Base-by-base conservation (phyloP, 202 grass and related monocot genomes). In the Setaria viridis region DNA sequence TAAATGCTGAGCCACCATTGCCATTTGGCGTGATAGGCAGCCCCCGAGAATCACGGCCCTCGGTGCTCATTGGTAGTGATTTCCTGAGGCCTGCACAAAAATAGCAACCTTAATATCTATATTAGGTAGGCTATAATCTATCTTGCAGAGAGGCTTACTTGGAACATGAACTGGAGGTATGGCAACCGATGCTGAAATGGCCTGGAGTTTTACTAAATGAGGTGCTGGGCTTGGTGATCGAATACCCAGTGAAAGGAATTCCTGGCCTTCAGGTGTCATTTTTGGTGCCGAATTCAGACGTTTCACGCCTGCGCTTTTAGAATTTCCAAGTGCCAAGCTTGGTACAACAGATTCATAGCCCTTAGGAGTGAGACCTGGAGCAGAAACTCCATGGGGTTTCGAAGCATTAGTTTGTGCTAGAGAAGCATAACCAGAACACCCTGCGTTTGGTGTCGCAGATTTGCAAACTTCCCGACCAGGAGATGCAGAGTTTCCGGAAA, bases 201-300 rank as follows among this genome's bases (percentile, higher is more conserved):
- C 62, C 60, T 63, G 81, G 55, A 3, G 19, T 74, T 90, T 80
- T 53, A 17, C 70, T 70, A 65, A 21, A 56, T 56, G 55, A 80
- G 62, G 29, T 80, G 29, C 62, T 62, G 76, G 53, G 79, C n/a
- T 60, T 21, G 29, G 80, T 84, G 85, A 60, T 2, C 63, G 76
- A 84, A 88, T 87, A 71, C 85, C 79, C 62, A 91, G 47, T 55
- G 80, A 75, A 80, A 90, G 85, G 47, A 91, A 91, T 21, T 84
- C 63, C 62, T 84, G 41, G 8, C 77, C 76, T 85, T 81, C 85
- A 84, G 54, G 39, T 66, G 65, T 81, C 55, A 49, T 48, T 76
- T 29, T 81, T 42, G 81, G 85, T 55, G 72, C 80, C 81, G 64
- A 45, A 72, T 35, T 72, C 3, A 76, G n/a, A 32, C 32, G n/a